Percentiles rank a stretch among this genome's conserved stretches.
phyloP scores from a whole-genome alignment of 2,329 filamentous ascomycete species.

The Tolypocladium nubicola region DNA sequence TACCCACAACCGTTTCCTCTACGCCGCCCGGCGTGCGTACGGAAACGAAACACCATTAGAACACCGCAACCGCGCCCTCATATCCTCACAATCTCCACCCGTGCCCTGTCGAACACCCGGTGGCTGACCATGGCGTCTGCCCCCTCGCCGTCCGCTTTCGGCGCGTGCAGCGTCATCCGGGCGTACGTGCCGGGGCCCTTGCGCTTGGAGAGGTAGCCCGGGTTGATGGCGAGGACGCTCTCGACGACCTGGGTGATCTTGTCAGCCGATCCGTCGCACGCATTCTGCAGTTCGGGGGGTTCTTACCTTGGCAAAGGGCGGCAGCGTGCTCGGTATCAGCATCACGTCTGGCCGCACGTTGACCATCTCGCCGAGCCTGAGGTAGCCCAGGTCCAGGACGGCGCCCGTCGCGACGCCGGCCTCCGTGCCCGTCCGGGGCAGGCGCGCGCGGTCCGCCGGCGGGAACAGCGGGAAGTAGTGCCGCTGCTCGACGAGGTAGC shows the following conservation, averaged over 20 bases:
- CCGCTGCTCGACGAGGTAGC: constrained; percentile 76
- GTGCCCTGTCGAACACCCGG: constrained; percentile 68
- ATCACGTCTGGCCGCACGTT: constrained; percentile 77
- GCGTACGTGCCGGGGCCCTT: constrained; percentile 79
- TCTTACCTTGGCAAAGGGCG: constrained; percentile 77
- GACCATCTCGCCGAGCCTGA: constrained; percentile 86
- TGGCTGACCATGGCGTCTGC: constrained; percentile 54
- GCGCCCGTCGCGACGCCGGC: constrained; percentile 58
- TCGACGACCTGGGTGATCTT: constrained; percentile 63
- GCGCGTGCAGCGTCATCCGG: constrained; percentile 63
- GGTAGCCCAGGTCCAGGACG: constrained; percentile 70
- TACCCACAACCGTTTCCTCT: not conserved
- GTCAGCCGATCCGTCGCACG: constrained; percentile 4
- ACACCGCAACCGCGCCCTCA: constrained; percentile 15
- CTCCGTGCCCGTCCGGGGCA: constrained; percentile 53
- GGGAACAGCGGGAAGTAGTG: constrained; percentile 90
- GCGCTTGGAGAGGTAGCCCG: constrained; percentile 76
- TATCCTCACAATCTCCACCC: constrained; percentile 82
- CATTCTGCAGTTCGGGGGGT: not conserved
- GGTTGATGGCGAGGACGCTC: constrained; percentile 82
- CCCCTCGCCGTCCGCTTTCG: constrained; percentile 47
- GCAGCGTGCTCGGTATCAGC: constrained; percentile 70
- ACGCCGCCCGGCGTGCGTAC: not conserved
- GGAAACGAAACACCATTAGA: not conserved
- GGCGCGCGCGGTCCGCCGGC: constrained; percentile 55